Evolutionary conservation across 306 rosid genomes (phyloP), one percentile per base, ranked within the genome.

Genomic region (Pterocarpus santalinus): DNA sequence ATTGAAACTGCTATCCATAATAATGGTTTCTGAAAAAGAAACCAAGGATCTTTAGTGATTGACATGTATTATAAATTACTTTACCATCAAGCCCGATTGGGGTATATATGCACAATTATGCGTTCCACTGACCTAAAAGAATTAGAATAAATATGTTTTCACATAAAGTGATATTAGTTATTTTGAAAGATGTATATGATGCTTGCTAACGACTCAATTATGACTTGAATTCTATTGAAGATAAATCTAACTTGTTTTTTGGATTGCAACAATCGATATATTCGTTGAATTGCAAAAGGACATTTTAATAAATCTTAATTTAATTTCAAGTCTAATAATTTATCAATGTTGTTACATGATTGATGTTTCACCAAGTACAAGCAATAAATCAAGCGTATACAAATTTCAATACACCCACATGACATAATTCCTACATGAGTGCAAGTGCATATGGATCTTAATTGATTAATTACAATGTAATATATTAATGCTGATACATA

Each of bases 361-460:
- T 87, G 86, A 80, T 84, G 91, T 79, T 81, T 82, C 82, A 64
- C 57, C 74, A 78, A 76, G 66, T 77, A 69, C 78, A 55, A 65
- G 64, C 80, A 35, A 67, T 46, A 67, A 70, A 72, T 70, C 72
- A n/a, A 63, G 51, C 52, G 58, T 67, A 78, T 77, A 70, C 77
- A 77, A 41, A 76, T 75, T 34, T 51, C 69, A 74, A 76, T 69
- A 16, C 47, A 15, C 53, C 76, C 87, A 86, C 81, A 80, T 82
- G 87, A 84, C 28, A 35, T 60, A 55, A 82, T 72, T 58, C 87
- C 38, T 69, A 78, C 57, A 62, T 85, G 22, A 69, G 52, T 79
- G 73, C 61, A 52, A 83, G 80, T 81, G 60, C 69, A 73, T 64
- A 64, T 51, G 14, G 46, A 51, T 62, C 78, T 53, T 66, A 65